A percentile compares a stretch with the other conserved stretches of the same genome.
phyloP scores from a whole-genome alignment of 2,329 filamentous ascomycete genomes.

The Diaporthe aspalathi region DNA sequence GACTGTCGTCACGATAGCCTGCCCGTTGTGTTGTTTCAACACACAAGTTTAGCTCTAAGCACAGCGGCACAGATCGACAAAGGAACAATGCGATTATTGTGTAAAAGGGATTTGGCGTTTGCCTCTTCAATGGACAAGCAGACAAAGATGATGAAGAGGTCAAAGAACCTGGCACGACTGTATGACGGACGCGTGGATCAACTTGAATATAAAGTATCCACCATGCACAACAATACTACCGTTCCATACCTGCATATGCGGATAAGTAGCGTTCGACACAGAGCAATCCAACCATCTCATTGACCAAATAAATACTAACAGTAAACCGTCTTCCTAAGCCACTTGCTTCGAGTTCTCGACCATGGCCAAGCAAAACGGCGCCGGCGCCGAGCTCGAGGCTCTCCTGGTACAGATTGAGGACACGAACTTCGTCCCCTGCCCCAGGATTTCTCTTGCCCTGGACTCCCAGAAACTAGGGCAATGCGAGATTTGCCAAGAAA shows the following conservation, averaged over 20 bases:
- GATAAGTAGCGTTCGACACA: background rate
- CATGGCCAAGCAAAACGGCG: background rate
- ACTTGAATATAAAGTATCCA: too few species aligned
- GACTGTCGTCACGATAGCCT: background rate
- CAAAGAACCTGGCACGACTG: too few species aligned
- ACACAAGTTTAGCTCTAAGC: background rate
- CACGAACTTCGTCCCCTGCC: slow-evolving; percentile 34
- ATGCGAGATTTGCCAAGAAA: slow-evolving; percentile 32
- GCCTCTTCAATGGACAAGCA: background rate
- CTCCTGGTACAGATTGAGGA: slow-evolving; percentile 17
- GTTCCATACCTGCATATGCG: too few species aligned
- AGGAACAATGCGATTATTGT: slow-evolving; percentile 2
- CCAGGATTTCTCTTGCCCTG: slow-evolving; percentile 12
- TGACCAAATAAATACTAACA: background rate
- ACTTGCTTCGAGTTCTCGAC: background rate
- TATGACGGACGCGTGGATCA: background rate
- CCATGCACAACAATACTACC: too few species aligned
- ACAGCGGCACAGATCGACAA: background rate
- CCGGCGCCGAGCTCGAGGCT: slow-evolving; percentile 14
- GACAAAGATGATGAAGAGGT: background rate
- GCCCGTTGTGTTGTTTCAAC: background rate
- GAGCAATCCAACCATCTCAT: background rate
- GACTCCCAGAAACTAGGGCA: slow-evolving; percentile 5
- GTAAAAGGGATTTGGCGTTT: background rate
- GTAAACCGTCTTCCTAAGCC: background rate